Evolutionary conservation across 1,139 yeast species (phyloP), one percentile per base, ranked within the genome.

Genomic region (Scheffersomyces stambukii): DNA sequence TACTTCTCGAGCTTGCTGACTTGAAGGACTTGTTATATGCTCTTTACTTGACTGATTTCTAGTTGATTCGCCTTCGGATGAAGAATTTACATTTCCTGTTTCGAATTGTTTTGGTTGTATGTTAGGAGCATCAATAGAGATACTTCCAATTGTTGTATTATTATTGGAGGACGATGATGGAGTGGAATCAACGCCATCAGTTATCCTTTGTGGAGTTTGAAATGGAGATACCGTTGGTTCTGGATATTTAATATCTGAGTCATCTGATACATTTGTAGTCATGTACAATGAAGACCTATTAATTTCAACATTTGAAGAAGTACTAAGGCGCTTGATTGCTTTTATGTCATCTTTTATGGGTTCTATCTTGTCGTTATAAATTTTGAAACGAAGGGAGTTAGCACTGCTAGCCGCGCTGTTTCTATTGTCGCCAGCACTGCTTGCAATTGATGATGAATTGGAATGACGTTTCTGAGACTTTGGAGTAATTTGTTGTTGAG

Each of bases 191-290:
- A 17, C 23, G 11, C n/a, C 19, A 4, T 7, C 9, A 9, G 13
- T 14, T 8, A 11, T 20, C 4, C 11, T 28, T 23, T 30, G 19
- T n/a, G 41, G 41, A 1, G 41, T 37, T 8, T 30, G 32, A n/a
- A 33, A 22, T 23, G 39, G 39, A 2, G 40, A 31, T 5, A 36
- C 19, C 9, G 37, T 38, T 17, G 42, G 42, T 16, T 38, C 42
- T 8, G 42, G 42, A 24, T 32, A 37, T 12, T 29, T 31, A n/a
- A n/a, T n/a, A n/a, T n/a, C n/a, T n/a, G n/a, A n/a, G n/a, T n/a
- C n/a, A n/a, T n/a, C n/a, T n/a, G n/a, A n/a, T n/a, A n/a, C n/a
- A n/a, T n/a, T n/a, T n/a, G n/a, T n/a, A n/a, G n/a, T n/a, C n/a
- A n/a, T n/a, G n/a, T n/a, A n/a, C n/a, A 30, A 20, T 5, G 41